Conservation (phyloP, 2,329 filamentous ascomycete genomes). For the Neurospora sp. region DNA sequence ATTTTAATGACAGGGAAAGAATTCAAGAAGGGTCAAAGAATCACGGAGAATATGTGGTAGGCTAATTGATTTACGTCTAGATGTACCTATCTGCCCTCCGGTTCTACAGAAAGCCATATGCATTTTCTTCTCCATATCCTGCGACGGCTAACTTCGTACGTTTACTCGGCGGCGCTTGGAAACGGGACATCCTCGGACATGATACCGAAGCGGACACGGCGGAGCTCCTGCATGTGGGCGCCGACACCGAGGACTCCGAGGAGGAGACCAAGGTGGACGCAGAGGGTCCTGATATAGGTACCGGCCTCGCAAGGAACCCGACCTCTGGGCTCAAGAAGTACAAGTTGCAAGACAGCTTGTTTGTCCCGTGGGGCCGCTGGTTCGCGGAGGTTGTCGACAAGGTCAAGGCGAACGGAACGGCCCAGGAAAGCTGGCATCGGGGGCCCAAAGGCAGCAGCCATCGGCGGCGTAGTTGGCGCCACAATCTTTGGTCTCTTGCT, state of each 20-base stretch:
- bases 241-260: slow-evolving; percentile 9
- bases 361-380: neutral
- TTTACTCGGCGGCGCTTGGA: neutral
- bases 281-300: slow-evolving; percentile 97
- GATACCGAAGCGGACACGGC: neutral
- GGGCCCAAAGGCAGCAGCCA: no score
- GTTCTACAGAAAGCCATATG: neutral
- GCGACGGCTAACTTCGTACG: neutral
- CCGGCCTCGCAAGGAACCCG: slow-evolving; percentile 48
- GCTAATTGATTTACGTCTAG: neutral
- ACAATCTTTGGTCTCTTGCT: no score
- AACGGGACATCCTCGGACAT: neutral
- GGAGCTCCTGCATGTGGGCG: slow-evolving; percentile 2
- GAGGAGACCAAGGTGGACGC: slow-evolving; percentile 75
- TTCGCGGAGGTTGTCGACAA: neutral
- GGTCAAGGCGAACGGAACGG: neutral
- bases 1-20: neutral
- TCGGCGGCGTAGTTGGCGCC: no score
- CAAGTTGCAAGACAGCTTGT: neutral
- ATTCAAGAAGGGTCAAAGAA: neutral
- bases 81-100: neutral
- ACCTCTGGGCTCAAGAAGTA: neutral
- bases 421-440: neutral
- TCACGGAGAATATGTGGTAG: neutral
- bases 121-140: neutral